Evolutionary conservation across 805 yeast species (phyloP).

Genomic region (Barnettozyma pratensis): DNA sequence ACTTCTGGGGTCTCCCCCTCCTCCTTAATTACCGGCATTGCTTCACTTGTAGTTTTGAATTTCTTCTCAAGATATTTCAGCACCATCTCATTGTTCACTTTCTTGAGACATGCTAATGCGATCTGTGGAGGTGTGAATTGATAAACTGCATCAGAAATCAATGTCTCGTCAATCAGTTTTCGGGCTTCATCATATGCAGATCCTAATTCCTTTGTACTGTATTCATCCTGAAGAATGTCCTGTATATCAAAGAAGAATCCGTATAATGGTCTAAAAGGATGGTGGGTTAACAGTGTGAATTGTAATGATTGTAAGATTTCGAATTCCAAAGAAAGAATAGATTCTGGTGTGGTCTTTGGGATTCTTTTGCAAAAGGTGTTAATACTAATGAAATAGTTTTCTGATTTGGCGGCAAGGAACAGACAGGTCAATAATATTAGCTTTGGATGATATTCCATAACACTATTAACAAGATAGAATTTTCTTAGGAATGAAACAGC

Average conservation of each 20-base stretch:
- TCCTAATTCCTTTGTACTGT: constrained; percentile 57
- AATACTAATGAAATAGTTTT: constrained; percentile 83
- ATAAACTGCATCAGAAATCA: constrained; percentile 72
- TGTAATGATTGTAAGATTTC: constrained; percentile 63
- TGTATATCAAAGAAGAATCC: constrained; percentile 94
- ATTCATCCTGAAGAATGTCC: constrained; percentile 35
- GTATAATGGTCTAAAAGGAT: constrained; percentile 83
- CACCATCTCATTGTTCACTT: constrained; percentile 57
- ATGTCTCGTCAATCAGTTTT: constrained; percentile 56
- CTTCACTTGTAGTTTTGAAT: constrained; percentile 30
- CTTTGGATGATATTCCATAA: constrained; percentile 86
- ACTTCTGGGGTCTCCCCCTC: constrained; percentile 2
- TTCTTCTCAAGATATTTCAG: constrained; percentile 64
- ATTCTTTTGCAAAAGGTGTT: constrained; percentile 71
- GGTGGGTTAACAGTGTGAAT: constrained; percentile 82
- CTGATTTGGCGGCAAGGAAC: constrained; percentile 89
- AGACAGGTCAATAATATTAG: constrained; percentile 75
- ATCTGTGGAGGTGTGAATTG: constrained; percentile 92
- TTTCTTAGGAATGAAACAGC: constrained; percentile 77
- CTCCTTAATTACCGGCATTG: constrained; percentile 8
- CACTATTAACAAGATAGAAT: constrained; percentile 75
- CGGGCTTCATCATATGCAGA: constrained; percentile 67
- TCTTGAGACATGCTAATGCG: constrained; percentile 79
- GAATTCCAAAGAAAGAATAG: constrained; percentile 77
- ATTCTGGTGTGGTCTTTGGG: constrained; percentile 58